A percentile compares a stretch with the other conserved stretches of the same genome.
Evolutionary conservation across 2,329 filamentous ascomycete genomes (phyloP).

Genomic region (Aureobasidium sp.): DNA sequence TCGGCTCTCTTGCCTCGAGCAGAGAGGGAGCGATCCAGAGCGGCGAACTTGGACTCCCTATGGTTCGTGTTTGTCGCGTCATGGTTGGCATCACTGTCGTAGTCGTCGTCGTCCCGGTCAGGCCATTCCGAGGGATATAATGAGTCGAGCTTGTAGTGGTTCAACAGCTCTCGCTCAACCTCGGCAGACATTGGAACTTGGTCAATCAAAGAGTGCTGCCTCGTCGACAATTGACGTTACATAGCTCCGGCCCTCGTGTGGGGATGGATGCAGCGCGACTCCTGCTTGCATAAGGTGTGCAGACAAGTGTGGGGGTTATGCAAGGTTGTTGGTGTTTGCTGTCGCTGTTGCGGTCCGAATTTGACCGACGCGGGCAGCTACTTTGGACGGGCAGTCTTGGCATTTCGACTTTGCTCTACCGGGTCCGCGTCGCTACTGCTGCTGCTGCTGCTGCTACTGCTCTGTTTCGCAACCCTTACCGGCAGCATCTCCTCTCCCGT

Average conservation of each 20-base stretch:
- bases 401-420: neutral
- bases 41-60: slow-evolving; percentile 69
- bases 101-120: slow-evolving; percentile 68
- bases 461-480: neutral
- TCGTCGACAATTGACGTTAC: neutral
- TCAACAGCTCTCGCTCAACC: slow-evolving; percentile 68
- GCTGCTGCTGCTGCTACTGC: neutral
- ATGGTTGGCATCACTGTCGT: slow-evolving; percentile 53
- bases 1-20: slow-evolving; percentile 63
- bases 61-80: slow-evolving; percentile 19
- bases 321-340: neutral
- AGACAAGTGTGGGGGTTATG: neutral
- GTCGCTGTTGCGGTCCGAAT: neutral
- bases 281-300: neutral
- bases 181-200: slow-evolving; percentile 49
- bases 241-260: neutral
- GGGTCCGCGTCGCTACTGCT: neutral
- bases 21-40: slow-evolving; percentile 60
- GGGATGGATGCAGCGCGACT: neutral
- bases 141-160: slow-evolving; percentile 79
- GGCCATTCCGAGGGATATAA: slow-evolving; percentile 83
- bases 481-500: neutral
- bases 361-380: neutral
- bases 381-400: neutral
- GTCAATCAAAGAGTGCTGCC: neutral